Evolutionary conservation across 2,329 filamentous ascomycete species (phyloP).

Genomic region (Pseudogymnoascus sp.): DNA sequence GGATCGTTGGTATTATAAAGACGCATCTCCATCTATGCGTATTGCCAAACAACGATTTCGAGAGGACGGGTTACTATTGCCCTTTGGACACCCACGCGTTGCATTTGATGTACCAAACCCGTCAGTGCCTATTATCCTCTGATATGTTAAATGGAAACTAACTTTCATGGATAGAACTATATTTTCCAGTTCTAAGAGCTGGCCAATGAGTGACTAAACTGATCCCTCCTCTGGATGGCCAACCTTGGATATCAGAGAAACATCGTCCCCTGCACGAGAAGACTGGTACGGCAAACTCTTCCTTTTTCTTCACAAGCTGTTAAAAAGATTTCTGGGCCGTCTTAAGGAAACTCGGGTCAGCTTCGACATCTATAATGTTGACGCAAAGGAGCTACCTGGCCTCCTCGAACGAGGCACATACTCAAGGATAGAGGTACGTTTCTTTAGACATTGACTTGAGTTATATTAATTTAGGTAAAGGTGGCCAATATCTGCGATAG

Average conservation of each 20-base stretch:
- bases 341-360: constrained; percentile 19
- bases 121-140: constrained; percentile 25
- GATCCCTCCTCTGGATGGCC: constrained; percentile 34
- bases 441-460: neutral
- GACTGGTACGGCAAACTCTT: constrained; percentile 36
- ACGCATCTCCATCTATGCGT: constrained; percentile 18
- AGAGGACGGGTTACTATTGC: constrained; percentile 34
- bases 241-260: constrained; percentile 22
- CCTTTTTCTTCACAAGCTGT: constrained; percentile 27
- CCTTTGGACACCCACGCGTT: constrained; percentile 27
- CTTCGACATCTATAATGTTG: constrained; percentile 27
- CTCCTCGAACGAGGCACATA: constrained; percentile 21
- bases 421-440: constrained; percentile 34
- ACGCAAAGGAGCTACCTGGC: constrained; percentile 24
- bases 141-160: constrained; percentile 2
- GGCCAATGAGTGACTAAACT: constrained; percentile 33
- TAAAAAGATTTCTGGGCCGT: constrained; percentile 28
- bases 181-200: constrained; percentile 25
- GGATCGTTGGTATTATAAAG: constrained; percentile 12
- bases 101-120: constrained; percentile 35
- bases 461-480: constrained; percentile 19
- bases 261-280: constrained; percentile 21
- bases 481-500: constrained; percentile 35
- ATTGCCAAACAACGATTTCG: constrained; percentile 28
- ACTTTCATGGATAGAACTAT: constrained; percentile 29